These are phyloP conservation scores for Coprinellus micaceus DNA, from an alignment of 768 basidiomycete species.

Conservation along the genomic window DNA sequence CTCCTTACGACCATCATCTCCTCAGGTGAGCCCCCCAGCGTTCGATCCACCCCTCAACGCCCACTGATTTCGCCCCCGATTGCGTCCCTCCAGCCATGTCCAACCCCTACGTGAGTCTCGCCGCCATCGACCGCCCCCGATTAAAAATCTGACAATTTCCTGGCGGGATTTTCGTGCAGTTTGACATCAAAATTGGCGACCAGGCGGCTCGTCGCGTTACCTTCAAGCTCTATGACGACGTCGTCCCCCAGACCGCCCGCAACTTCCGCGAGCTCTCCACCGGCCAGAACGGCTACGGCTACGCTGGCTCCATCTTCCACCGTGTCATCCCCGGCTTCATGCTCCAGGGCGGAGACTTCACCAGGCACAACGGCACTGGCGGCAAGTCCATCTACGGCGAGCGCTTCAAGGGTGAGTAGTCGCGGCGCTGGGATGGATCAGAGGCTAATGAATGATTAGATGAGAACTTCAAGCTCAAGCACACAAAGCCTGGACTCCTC, in stretches of 20 bases:
- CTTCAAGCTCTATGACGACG: constrained; percentile 84
- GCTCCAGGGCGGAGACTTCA: constrained; percentile 92
- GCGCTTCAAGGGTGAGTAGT: constrained; percentile 54
- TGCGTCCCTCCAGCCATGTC: constrained; percentile 16
- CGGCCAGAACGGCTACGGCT: constrained; percentile 71
- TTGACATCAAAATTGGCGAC: constrained; percentile 55
- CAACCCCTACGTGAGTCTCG: constrained; percentile 26
- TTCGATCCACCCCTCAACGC: constrained; percentile 3
- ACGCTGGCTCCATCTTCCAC: constrained; percentile 67
- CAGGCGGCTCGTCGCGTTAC: constrained; percentile 52
- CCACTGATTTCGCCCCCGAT: constrained; percentile 1
- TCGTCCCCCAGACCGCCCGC: constrained; percentile 66
- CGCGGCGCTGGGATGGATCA: background rate
- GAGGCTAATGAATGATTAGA: constrained; percentile 37
- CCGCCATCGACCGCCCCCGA: background rate
- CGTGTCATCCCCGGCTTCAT: constrained; percentile 82
- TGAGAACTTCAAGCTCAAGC: constrained; percentile 80
- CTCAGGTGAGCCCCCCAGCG: background rate
- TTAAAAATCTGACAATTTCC: background rate
- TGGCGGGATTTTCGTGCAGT: constrained; percentile 35
- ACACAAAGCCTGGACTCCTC: constrained; percentile 63
- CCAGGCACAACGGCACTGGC: constrained; percentile 62
- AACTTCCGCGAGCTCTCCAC: constrained; percentile 93
- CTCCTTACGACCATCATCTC: background rate
- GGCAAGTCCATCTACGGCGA: constrained; percentile 78